Evolutionary conservation across 768 basidiomycete species (phyloP), one percentile per base, ranked within the genome.

Genomic region (Hygrophoropsis aurantiaca): DNA sequence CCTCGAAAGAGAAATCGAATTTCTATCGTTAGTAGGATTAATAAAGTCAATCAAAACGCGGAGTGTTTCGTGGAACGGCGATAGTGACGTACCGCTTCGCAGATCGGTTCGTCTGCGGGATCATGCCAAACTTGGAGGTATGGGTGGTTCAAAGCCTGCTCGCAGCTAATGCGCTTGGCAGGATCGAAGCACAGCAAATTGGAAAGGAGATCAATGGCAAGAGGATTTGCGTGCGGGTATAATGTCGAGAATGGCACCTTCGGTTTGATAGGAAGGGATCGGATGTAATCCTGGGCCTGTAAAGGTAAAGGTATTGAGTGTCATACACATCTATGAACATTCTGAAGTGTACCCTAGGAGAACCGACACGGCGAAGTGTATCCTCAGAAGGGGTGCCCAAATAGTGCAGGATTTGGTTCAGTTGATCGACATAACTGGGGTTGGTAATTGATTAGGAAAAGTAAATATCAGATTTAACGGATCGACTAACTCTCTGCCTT

Each of bases 121-220:
- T 98, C 97, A 62, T 97, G 94, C 97, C 97, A 99, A 10, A 97
- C 97, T 50, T 88, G 82, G 51, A 91, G 72, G 70, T 98, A 99
- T 2, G 94, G 93, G 62, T 99, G 97, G 44, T 87, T 86, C 42
- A 99, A 74, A 2, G 97, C 97, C 61, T 97, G 85, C 59, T 97
- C 92, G 66, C 95, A 97, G 49, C 90, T 91, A 66, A 97, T 94
- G 45, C 95, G 85, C 70, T 92, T 92, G 15, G 92, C 87, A 32
- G 97, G 97, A 63, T 99, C 97, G 63, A 98, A 99, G 67, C 89
- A 87, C 38, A 99, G 77, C 77, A 98, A 82, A 64, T 90, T 86
- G 32, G 85, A 81, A 40, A 99, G 80, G 18, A 99, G 79, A 64
- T 98, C 97, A 56, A 97, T 88, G 1, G 95, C 94, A 21, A 89